Evolutionary conservation across 148 eudicot species (phyloP).

Genomic region (Diospyros lotus): DNA sequence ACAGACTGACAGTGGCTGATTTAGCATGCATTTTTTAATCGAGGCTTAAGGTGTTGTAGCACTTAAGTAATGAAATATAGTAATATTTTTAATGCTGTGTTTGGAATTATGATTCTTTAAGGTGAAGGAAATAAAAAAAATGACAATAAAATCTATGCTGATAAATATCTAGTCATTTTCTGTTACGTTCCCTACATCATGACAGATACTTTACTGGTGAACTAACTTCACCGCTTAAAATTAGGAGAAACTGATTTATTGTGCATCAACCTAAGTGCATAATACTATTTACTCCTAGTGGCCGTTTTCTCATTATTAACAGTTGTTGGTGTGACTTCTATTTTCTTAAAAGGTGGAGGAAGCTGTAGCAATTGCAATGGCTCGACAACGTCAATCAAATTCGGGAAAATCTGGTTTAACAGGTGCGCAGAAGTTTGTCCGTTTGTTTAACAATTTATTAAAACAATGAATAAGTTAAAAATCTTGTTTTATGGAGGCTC

Average conservation of each 20-base stretch:
- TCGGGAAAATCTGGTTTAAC: slow-evolving; percentile 37
- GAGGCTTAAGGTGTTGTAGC: neutral
- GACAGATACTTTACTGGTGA: too few relatives aligned
- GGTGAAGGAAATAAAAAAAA: too few relatives aligned
- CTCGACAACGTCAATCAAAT: slow-evolving; percentile 52
- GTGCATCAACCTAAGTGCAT: neutral
- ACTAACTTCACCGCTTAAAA: too few relatives aligned
- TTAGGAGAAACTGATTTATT: neutral
- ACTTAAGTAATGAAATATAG: neutral
- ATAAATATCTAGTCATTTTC: too few relatives aligned
- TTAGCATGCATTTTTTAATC: neutral
- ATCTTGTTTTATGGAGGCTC: neutral
- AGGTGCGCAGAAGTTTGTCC: slow-evolving; percentile 25
- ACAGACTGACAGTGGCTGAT: neutral
- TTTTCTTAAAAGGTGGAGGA: slow-evolving; percentile 66
- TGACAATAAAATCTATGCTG: too few relatives aligned
- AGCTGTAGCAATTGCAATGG: slow-evolving; percentile 72
- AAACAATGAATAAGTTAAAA: neutral
- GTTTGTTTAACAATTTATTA: slow-evolving; percentile 1
- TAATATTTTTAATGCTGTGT: too few relatives aligned
- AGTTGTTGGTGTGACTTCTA: slow-evolving; percentile 12
- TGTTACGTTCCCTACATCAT: too few relatives aligned
- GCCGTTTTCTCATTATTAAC: neutral
- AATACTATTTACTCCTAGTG: neutral
- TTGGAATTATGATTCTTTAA: too few relatives aligned